phyloP scores from a whole-genome alignment of 2,329 filamentous ascomycete genomes.

The Trichoderma breve region DNA sequence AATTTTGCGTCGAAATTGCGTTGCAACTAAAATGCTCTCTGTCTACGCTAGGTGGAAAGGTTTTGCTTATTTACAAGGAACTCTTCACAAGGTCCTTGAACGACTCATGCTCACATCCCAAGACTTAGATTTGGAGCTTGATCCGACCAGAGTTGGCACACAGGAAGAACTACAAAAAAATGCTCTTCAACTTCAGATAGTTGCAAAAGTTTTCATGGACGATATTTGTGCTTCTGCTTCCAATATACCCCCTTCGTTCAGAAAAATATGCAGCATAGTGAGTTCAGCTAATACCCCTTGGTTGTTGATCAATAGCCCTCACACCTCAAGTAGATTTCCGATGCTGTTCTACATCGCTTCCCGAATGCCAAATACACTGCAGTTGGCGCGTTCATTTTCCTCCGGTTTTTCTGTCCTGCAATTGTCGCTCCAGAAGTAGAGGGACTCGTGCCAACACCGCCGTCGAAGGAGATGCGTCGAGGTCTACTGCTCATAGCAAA shows the following conservation, averaged over 20 bases:
- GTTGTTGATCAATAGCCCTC: not conserved
- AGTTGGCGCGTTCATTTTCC: conserved; percentile 68
- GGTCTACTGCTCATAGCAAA: conserved; percentile 68
- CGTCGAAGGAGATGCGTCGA: conserved; percentile 67
- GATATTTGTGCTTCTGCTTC: conserved; percentile 64
- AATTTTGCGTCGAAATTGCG: conserved; percentile 64
- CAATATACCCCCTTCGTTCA: conserved; percentile 62
- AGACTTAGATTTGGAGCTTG: conserved; percentile 65
- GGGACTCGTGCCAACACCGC: conserved; percentile 58
- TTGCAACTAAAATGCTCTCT: conserved; percentile 70
- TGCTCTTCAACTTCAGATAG: conserved; percentile 62
- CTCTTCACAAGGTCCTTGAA: conserved; percentile 65
- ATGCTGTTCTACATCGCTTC: conserved; percentile 62
- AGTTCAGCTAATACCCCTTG: conserved; percentile 28
- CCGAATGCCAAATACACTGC: conserved; percentile 70
- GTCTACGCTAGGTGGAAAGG: conserved; percentile 73
- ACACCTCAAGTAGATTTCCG: conserved; percentile 49
- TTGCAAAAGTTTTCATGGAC: conserved; percentile 69
- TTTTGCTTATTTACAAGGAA: conserved; percentile 58
- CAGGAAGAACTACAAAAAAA: conserved; percentile 65
- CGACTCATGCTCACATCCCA: conserved; percentile 64
- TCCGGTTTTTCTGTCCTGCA: conserved; percentile 70
- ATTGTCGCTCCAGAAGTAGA: conserved; percentile 69
- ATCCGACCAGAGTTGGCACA: conserved; percentile 59
- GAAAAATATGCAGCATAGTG: conserved; percentile 66